Base-by-base conservation (phyloP, 1,284 basidiomycete species). In the Puccinia triticina region DNA sequence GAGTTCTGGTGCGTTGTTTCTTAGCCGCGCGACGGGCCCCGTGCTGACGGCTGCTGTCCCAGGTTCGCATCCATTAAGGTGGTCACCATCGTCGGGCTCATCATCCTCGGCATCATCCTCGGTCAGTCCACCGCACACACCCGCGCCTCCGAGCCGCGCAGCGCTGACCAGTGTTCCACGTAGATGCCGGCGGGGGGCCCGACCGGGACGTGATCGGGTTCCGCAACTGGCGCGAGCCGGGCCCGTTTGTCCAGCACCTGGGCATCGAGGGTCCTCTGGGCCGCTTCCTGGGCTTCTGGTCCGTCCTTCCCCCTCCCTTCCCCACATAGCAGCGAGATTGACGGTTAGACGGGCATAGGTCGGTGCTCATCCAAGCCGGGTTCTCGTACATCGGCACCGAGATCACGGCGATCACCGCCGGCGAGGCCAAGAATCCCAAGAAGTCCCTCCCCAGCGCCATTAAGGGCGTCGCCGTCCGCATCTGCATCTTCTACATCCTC, bases 31-130 rank as follows among this genome's bases (percentile, higher is more conserved):
- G 23, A n/a, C n/a, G n/a, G n/a, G n/a, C n/a, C n/a, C n/a, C n/a
- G n/a, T n/a, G n/a, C n/a, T n/a, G n/a, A n/a, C n/a, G n/a, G n/a
- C n/a, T 10, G 21, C 5, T 43, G 5, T 4, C 34, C 18, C 29
- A 80, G 91, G 91, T 84, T 87, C 85, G 90, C 90, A 12, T 92
- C 92, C 10, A 92, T 94, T 87, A 94, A 94, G 87, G 92, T 94
- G 29, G 87, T 94, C 75, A 93, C 92, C 3, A 93, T 94, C 40
- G 78, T 80, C 16, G 78, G 78, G n/a, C 73, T 80, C 29, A 80
- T 80, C 32, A 72, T 80, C 46, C 57, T 80, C 10, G 78, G 78
- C 18, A 80, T 80, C 8, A 73, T 80, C 40, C 69, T 78, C 12
- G 76, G 76, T 77, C 14, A 43, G 76, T 67, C n/a, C n/a, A 34